Conservation (phyloP, 2,329 filamentous ascomycete species). For the Fonsecaea monophora region DNA sequence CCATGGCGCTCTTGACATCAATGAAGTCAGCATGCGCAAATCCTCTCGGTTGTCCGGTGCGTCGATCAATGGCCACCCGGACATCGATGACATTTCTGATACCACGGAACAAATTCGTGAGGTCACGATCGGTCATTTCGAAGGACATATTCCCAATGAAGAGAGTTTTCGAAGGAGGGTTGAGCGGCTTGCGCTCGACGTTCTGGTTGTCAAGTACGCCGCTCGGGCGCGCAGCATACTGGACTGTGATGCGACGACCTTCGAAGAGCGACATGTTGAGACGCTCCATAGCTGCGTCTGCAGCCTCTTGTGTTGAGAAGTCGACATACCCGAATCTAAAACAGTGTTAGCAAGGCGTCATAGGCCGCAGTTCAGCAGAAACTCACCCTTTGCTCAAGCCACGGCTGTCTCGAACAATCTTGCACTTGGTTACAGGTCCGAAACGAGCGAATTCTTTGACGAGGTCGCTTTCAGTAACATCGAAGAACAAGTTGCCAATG, state of each 20-base stretch:
- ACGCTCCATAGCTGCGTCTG: constrained; percentile 62
- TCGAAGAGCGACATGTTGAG: constrained; percentile 67
- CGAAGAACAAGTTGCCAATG: constrained; percentile 73
- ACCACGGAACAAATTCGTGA: constrained; percentile 77
- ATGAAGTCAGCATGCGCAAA: constrained; percentile 85
- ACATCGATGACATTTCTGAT: constrained; percentile 75
- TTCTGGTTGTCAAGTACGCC: constrained; percentile 4
- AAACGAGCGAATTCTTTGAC: constrained; percentile 65
- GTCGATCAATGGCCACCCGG: constrained; percentile 80
- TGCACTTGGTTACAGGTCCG: constrained; percentile 60
- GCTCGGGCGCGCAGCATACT: constrained; percentile 57
- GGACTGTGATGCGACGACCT: constrained; percentile 68
- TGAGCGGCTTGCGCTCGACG: constrained; percentile 34
- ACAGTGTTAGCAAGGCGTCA: constrained; percentile 26
- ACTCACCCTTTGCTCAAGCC: constrained; percentile 73
- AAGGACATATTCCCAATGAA: constrained; percentile 88
- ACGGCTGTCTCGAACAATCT: constrained; percentile 65
- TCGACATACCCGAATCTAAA: constrained; percentile 71
- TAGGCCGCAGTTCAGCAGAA: background rate
- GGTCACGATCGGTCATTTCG: constrained; percentile 81
- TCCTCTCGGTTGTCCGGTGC: constrained; percentile 79
- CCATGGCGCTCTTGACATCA: constrained; percentile 68
- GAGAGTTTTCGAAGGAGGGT: constrained; percentile 68
- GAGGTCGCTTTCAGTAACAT: constrained; percentile 68
- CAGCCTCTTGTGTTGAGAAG: constrained; percentile 61